phyloP scores from a whole-genome alignment of 805 yeast genomes.

The Ogataea paraovalis region DNA sequence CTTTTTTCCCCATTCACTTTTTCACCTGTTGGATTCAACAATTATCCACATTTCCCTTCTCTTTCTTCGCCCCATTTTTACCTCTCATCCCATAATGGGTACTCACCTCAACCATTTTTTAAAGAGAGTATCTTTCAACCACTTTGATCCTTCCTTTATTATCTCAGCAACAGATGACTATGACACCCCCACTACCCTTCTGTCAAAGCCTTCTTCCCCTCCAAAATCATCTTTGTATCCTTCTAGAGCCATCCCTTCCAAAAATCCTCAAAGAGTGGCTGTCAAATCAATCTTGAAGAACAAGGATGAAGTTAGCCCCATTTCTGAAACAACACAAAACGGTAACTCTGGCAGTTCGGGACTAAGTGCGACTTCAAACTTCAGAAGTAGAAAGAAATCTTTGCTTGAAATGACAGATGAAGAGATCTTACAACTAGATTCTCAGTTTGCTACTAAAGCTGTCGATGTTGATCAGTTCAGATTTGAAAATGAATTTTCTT shows the following conservation, averaged over 20 bases:
- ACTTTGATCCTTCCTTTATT: slow-evolving; percentile 5
- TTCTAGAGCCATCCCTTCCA: not conserved
- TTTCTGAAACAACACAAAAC: slow-evolving; percentile 2
- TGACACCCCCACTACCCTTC: no score
- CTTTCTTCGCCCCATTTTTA: not conserved
- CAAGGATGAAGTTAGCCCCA: slow-evolving; percentile 4
- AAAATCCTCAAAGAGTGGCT: not conserved
- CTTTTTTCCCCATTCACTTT: not conserved
- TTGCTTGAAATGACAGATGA: slow-evolving; percentile 50
- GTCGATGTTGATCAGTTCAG: slow-evolving; percentile 41
- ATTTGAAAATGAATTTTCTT: slow-evolving; percentile 38
- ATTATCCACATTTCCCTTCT: no score
- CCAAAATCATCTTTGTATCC: not conserved
- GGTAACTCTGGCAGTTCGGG: not conserved
- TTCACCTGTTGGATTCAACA: not conserved
- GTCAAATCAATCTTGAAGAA: slow-evolving; percentile 16
- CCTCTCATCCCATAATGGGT: slow-evolving; percentile 2
- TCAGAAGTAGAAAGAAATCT: slow-evolving; percentile 36
- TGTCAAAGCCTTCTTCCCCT: no score
- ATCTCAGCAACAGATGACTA: no score
- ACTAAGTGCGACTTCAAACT: slow-evolving; percentile 2
- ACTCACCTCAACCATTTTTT: slow-evolving; percentile 2
- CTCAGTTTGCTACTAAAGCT: slow-evolving; percentile 42
- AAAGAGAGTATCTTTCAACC: slow-evolving; percentile 12
- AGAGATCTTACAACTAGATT: slow-evolving; percentile 51